Evolutionary conservation across 1,284 basidiomycete species (phyloP).

Genomic region (Cystobasidiaceae sp.): DNA sequence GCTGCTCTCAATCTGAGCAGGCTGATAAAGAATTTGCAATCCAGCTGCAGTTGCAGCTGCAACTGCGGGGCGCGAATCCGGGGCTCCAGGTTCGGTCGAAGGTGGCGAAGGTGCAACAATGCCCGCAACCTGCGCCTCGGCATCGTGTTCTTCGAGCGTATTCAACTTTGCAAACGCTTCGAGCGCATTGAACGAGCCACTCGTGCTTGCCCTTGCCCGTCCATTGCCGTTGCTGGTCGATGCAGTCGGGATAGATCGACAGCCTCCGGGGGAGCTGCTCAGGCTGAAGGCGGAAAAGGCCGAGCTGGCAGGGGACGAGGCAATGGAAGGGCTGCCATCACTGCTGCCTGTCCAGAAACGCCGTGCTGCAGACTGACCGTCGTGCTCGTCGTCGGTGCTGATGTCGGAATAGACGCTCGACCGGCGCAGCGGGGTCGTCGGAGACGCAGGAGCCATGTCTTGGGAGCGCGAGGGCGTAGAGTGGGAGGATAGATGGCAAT

Average conservation of each 20-base stretch:
- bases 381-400: background rate
- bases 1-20: too few relatives aligned
- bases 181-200: background rate
- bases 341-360: conserved; percentile 1
- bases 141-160: conserved; percentile 15
- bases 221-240: conserved; percentile 1
- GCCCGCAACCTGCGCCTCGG: background rate
- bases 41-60: too few relatives aligned
- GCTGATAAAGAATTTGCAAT: too few relatives aligned
- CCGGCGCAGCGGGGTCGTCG: background rate
- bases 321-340: background rate
- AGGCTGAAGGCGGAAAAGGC: background rate
- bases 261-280: background rate
- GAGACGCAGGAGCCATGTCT: background rate
- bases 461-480: too few relatives aligned
- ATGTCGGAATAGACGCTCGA: background rate
- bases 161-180: conserved; percentile 8
- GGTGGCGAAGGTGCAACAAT: background rate
- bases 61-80: too few relatives aligned
- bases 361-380: too few relatives aligned
- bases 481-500: too few relatives aligned
- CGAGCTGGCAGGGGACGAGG: conserved; percentile 2
- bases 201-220: conserved; percentile 4
- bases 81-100: background rate
- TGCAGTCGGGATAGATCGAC: background rate